Percentiles rank a stretch among this genome's conserved stretches.
phyloP scores from a whole-genome alignment of 257 asterid genomes.

The Ocimum tenuiflorum region DNA sequence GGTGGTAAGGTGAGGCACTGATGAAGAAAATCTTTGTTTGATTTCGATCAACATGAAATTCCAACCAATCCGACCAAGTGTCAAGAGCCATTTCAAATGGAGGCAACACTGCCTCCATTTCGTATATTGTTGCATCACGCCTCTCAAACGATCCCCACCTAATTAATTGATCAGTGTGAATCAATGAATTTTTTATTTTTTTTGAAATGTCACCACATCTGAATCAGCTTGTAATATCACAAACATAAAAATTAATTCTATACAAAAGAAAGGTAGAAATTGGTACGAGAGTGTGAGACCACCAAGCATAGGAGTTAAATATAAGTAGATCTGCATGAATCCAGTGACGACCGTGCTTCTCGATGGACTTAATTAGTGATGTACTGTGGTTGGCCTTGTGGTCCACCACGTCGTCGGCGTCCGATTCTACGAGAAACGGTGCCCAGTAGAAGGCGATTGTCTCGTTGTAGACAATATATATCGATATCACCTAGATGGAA shows the following conservation, averaged over 20 bases:
- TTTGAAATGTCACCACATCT: too few species aligned
- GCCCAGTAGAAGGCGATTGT: slow-evolving; percentile 72
- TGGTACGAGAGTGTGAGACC: slow-evolving; percentile 49
- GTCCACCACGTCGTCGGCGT: slow-evolving; percentile 40
- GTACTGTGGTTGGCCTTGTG: slow-evolving; percentile 28
- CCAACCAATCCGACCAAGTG: slow-evolving; percentile 55
- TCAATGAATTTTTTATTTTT: too few species aligned
- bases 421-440: slow-evolving; percentile 64
- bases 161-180: neutral
- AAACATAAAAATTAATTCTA: too few species aligned
- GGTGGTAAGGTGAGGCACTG: slow-evolving; percentile 45
- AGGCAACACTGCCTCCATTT: slow-evolving; percentile 18
- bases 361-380: slow-evolving; percentile 31
- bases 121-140: slow-evolving; percentile 25
- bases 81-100: slow-evolving; percentile 39
- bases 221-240: too few species aligned
- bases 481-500: too few species aligned
- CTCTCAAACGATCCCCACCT: slow-evolving; percentile 52
- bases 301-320: slow-evolving; percentile 50
- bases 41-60: slow-evolving; percentile 33
- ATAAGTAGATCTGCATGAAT: slow-evolving; percentile 48
- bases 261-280: neutral
- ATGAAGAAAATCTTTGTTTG: slow-evolving; percentile 44
- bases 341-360: slow-evolving; percentile 49
- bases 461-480: too few species aligned